Conservation (phyloP, 306 rosid species). For the Castanea mollissima region DNA sequence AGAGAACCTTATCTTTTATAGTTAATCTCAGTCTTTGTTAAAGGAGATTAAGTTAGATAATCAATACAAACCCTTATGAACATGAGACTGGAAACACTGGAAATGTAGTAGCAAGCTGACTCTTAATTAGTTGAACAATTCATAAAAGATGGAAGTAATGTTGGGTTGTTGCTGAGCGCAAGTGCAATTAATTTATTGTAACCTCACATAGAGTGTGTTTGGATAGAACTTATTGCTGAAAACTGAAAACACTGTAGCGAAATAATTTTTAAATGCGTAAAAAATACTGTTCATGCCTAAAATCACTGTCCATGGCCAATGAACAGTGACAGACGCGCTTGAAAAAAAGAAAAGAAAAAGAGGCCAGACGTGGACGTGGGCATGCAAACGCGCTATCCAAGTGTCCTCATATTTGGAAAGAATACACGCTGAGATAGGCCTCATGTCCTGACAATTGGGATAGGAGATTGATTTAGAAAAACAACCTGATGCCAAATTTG, state of each 20-base stretch:
- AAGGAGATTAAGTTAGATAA: not conserved
- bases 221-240: too few relatives aligned
- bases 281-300: too few relatives aligned
- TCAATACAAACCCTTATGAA: not conserved
- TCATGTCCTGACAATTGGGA: not conserved
- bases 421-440: not conserved
- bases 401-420: not conserved
- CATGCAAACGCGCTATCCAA: too few relatives aligned
- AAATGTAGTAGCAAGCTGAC: not conserved
- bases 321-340: too few relatives aligned
- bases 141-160: not conserved
- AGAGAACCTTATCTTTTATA: not conserved
- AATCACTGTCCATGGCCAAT: too few relatives aligned
- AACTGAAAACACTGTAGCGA: too few relatives aligned
- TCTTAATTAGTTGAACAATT: not conserved
- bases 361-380: too few relatives aligned
- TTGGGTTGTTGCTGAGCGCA: not conserved
- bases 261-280: too few relatives aligned
- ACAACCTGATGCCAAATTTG: too few relatives aligned
- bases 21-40: not conserved
- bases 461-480: not conserved
- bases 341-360: too few relatives aligned
- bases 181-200: not conserved
- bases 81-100: not conserved
- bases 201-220: not conserved